A percentile compares a stretch with the other conserved stretches of the same genome.
Conservation (phyloP, 352 stramenopile genomes). For the Pythium folliculosum region DNA sequence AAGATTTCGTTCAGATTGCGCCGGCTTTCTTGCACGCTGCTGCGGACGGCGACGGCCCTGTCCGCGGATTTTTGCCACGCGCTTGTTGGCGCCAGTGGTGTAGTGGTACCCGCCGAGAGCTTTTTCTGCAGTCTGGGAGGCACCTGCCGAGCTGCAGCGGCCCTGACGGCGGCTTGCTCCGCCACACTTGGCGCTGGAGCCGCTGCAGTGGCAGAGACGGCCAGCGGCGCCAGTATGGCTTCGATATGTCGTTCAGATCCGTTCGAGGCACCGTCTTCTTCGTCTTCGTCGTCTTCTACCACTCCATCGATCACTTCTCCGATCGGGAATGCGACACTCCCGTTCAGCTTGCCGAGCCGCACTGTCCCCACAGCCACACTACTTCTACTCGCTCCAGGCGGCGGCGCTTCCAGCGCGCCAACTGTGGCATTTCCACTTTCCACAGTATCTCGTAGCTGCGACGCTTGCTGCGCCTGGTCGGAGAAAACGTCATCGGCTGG, state of each 20-base stretch:
- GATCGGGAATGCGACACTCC: background rate
- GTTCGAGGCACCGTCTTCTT: conserved; percentile 3
- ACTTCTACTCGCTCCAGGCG: no score
- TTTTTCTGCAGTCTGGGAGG: conserved; percentile 2
- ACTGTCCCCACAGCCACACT: no score
- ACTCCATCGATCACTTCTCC: conserved; percentile 14
- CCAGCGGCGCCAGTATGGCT: background rate
- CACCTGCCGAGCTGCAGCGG: conserved; percentile 1
- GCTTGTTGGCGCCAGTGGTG: background rate
- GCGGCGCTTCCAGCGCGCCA: no score
- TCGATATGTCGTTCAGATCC: background rate
- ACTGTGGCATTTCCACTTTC: no score
- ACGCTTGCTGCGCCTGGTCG: background rate
- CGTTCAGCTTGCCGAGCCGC: background rate
- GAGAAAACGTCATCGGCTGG: background rate
- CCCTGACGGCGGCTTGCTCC: background rate
- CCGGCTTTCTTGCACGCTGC: conserved; percentile 23
- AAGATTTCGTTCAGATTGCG: conserved; percentile 37
- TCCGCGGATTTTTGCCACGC: conserved; percentile 12
- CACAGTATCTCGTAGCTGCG: background rate
- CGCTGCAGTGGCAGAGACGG: background rate
- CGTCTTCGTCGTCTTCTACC: conserved; percentile 19
- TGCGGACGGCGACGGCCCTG: background rate
- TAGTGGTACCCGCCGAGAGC: background rate
- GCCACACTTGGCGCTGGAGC: no score